A percentile compares a stretch with the other conserved stretches of the same genome.
phyloP scores from a whole-genome alignment of 2,329 filamentous ascomycete genomes.

The Fusarium sp. region DNA sequence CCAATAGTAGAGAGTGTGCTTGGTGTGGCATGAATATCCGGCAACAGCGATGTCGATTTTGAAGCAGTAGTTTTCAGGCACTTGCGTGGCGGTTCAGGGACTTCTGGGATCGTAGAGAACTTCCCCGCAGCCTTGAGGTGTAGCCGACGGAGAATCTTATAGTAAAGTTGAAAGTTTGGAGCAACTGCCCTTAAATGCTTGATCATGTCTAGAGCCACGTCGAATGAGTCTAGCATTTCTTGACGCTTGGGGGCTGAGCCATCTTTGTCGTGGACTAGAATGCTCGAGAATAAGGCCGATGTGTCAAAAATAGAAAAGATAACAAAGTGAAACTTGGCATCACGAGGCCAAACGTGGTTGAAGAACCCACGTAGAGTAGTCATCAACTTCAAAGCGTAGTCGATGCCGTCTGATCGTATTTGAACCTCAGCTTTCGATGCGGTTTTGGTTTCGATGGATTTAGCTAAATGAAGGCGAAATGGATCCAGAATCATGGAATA shows the following conservation, averaged over 20 bases:
- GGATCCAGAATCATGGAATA: background rate
- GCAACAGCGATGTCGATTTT: background rate
- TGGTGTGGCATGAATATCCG: background rate
- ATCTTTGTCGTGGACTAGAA: background rate
- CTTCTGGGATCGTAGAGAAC: background rate
- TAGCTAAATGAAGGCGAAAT: background rate
- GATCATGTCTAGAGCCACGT: background rate
- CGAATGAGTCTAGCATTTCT: background rate
- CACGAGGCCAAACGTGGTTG: background rate
- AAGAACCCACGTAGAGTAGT: background rate
- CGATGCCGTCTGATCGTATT: background rate
- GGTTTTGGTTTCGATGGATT: background rate
- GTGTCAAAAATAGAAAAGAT: background rate
- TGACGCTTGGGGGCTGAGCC: background rate
- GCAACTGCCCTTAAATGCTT: background rate
- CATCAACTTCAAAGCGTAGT: background rate
- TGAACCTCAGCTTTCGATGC: background rate
- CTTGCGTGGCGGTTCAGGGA: background rate
- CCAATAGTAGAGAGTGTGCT: background rate
- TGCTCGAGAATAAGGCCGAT: background rate
- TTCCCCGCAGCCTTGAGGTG: background rate
- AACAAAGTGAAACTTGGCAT: background rate
- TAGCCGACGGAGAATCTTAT: background rate
- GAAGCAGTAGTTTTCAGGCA: background rate
- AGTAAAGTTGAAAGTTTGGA: background rate